phyloP scores from a whole-genome alignment of 257 asterid genomes.

The Penstemon newberryi region DNA sequence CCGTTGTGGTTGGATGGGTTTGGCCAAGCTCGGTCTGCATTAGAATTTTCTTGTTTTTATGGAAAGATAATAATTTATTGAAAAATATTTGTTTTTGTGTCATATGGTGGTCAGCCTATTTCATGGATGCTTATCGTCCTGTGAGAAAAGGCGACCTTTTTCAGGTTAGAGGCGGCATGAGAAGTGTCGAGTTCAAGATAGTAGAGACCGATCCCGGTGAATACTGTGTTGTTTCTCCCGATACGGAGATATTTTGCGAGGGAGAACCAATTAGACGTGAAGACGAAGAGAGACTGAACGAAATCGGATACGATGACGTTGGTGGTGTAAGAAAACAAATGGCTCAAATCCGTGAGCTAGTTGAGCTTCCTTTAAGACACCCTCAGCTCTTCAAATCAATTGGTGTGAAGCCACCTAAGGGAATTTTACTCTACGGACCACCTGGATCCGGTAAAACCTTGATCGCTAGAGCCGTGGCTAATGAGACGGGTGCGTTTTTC shows the following conservation, averaged over 20 bases:
- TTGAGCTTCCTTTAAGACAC: conserved; percentile 49
- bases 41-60: no score
- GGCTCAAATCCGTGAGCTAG: conserved; percentile 56
- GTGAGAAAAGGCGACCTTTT: conserved; percentile 47
- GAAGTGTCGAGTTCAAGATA: conserved; percentile 50
- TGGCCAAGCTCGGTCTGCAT: no score
- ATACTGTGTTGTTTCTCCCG: conserved; percentile 52
- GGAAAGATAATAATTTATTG: not conserved
- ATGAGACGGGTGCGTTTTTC: conserved; percentile 54
- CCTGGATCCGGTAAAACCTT: conserved; percentile 55
- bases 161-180: conserved; percentile 49
- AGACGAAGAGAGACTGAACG: conserved; percentile 44
- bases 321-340: conserved; percentile 58
- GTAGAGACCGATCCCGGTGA: conserved; percentile 49
- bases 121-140: conserved; percentile 50
- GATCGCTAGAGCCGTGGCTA: conserved; percentile 54
- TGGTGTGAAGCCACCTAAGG: conserved; percentile 56
- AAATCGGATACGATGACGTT: conserved; percentile 50
- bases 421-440: conserved; percentile 50
- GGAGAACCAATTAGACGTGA: conserved; percentile 48
- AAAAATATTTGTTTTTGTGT: not conserved
- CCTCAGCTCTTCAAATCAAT: conserved; percentile 51
- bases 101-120: conserved; percentile 35
- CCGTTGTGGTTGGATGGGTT: no score
- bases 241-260: conserved; percentile 51